A percentile compares a stretch with the other conserved stretches of the same genome.
Conservation (phyloP, 345 rosid species). For the Firmiana major region DNA sequence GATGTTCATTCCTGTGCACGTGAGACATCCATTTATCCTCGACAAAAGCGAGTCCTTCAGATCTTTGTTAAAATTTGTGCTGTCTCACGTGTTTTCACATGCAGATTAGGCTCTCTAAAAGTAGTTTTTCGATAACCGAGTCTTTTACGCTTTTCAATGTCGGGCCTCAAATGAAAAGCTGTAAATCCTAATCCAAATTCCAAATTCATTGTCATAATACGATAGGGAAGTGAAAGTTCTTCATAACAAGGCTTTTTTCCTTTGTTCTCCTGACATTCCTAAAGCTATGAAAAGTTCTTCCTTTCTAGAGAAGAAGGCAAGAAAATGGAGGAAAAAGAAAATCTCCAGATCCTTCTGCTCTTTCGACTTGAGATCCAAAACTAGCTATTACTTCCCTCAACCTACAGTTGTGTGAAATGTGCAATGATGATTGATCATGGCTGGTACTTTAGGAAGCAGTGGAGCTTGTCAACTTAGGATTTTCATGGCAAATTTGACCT, state of each 20-base stretch:
- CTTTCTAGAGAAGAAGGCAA: background rate
- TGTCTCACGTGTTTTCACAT: slow-evolving; percentile 37
- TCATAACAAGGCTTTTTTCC: background rate
- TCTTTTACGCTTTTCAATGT: background rate
- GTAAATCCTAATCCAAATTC: background rate
- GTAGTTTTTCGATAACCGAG: slow-evolving; percentile 16
- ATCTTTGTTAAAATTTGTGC: background rate
- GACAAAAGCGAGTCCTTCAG: background rate
- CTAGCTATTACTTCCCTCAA: background rate
- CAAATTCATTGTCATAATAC: too few relatives aligned
- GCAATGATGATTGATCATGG: slow-evolving; percentile 6
- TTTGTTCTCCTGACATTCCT: background rate
- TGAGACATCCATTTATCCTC: slow-evolving; percentile 15
- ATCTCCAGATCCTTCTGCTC: background rate
- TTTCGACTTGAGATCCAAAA: background rate
- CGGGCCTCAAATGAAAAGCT: background rate
- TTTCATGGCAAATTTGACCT: slow-evolving; percentile 39
- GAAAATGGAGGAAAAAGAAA: background rate
- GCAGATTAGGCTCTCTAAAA: slow-evolving; percentile 9
- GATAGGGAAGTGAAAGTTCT: too few relatives aligned
- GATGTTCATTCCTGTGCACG: slow-evolving; percentile 2
- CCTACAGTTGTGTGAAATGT: background rate
- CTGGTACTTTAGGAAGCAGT: slow-evolving; percentile 11
- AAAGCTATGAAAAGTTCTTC: background rate
- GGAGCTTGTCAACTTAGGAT: slow-evolving; percentile 32